Evolutionary conservation across 1,284 basidiomycete genomes (phyloP).

Genomic region (Retiboletus flavoniger): DNA sequence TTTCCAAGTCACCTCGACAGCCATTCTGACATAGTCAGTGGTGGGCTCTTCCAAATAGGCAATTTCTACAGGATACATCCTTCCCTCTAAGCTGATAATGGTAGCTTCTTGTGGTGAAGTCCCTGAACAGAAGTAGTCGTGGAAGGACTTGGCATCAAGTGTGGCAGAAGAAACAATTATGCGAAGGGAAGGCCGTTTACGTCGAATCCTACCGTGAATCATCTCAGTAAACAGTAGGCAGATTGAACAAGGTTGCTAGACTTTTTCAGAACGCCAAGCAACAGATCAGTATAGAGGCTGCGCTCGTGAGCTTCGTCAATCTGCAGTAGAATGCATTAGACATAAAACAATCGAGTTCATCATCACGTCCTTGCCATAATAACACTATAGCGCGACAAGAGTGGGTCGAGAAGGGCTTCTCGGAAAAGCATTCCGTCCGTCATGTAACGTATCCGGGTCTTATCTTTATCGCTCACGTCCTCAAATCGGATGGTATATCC

Average conservation of each 20-base stretch:
- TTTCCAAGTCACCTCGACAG: constrained; percentile 82
- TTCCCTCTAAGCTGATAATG: constrained; percentile 89
- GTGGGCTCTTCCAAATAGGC: constrained; percentile 73
- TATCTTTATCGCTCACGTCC: constrained; percentile 78
- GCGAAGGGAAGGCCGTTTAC: constrained; percentile 84
- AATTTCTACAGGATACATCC: constrained; percentile 89
- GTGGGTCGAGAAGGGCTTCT: constrained; percentile 86
- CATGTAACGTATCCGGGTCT: constrained; percentile 93
- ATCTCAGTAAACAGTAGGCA: constrained; percentile 17
- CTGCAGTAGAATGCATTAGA: constrained; percentile 40
- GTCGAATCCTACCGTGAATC: constrained; percentile 63
- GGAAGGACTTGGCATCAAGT: constrained; percentile 84
- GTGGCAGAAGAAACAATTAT: constrained; percentile 95
- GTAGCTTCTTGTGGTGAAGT: constrained; percentile 54
- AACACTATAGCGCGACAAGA: constrained; percentile 89
- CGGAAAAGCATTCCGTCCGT: constrained; percentile 98
- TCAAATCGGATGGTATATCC: constrained; percentile 99
- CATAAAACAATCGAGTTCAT: constrained; percentile 10
- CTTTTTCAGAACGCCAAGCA: constrained; percentile 93
- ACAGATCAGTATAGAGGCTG: constrained; percentile 90
- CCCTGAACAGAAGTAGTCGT: constrained; percentile 80
- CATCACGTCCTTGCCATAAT: constrained; percentile 74
- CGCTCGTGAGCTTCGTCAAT: constrained; percentile 98
- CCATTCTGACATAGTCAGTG: constrained; percentile 80
- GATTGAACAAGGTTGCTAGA: constrained; percentile 32